Evolutionary conservation across 495 filamentous ascomycete species (phyloP), one percentile per base, ranked within the genome.

Genomic region (Glonium stellatum): DNA sequence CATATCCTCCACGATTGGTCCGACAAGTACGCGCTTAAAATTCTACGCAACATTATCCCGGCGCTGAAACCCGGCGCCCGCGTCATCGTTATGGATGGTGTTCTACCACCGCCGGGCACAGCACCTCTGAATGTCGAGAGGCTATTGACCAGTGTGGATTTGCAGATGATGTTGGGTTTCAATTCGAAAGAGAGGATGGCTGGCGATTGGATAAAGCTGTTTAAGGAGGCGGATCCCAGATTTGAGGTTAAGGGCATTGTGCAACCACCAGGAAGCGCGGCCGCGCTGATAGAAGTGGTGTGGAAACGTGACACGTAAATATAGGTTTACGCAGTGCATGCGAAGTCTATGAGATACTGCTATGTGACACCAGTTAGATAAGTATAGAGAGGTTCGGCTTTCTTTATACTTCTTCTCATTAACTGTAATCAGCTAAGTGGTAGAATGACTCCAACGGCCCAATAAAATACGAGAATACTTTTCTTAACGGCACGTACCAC

Each of bases 1-100:
- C 61, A 72, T 41, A 72, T 75, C 31, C 63, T 76, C n/a, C 77
- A 78, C 51, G 68, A 79, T 54, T 79, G 76, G 75, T 62, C 54
- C 11, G 76, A 79, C 60, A 50, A 58, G 3, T 61, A 75, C 49
- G 67, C 64, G 15, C 50, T 62, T 1, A 63, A 63, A 25, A 75
- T 78, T 15, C 52, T 78, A 4, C 61, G 68, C 41, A 61, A 63
- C 2, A 53, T 75, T 1, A 63, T 75, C 1, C 70, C 74, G 34
- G 65, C 62, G 47, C 57, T 78, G 62, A 71, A 63, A 19, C 50
- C 60, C 1, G 65, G 69, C 1, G 69, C 70, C 8, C 70, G 65
- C 25, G 57, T 70, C 12, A 25, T 61, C n/a, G 18, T 61, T n/a
- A 37, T 42, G 22, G 58, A 61, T 12, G n/a, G 12, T 4, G 34